phyloP scores from a whole-genome alignment of 257 asterid genomes.

The Solanum arcanum region DNA sequence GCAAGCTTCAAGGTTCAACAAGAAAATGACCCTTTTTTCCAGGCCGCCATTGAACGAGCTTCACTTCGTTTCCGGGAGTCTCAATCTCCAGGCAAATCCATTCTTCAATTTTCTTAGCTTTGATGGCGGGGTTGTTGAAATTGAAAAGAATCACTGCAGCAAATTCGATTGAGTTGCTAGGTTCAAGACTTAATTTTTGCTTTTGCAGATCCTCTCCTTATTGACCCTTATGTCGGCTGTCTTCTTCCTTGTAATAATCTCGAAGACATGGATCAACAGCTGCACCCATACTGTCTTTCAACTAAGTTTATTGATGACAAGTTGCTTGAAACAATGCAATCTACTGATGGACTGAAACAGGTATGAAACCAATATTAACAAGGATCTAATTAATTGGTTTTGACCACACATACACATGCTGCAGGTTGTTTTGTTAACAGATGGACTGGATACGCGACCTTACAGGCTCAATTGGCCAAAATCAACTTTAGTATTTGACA shows the following conservation, averaged over 20 bases:
- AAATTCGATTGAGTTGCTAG: neutral
- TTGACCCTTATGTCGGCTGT: slow-evolving; percentile 71
- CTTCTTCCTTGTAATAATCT: slow-evolving; percentile 29
- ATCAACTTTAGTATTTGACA: slow-evolving; percentile 47
- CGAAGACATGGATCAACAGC: slow-evolving; percentile 16
- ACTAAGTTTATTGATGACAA: slow-evolving; percentile 71
- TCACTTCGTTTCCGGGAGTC: slow-evolving; percentile 61
- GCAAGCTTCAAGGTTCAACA: neutral
- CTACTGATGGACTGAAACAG: slow-evolving; percentile 58
- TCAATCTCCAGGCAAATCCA: slow-evolving; percentile 45
- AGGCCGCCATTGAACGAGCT: slow-evolving; percentile 40
- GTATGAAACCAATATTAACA: slow-evolving; percentile 13
- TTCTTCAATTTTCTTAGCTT: neutral
- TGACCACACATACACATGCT: slow-evolving; percentile 16
- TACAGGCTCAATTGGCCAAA: slow-evolving; percentile 73
- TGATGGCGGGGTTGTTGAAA: neutral
- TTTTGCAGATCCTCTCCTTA: slow-evolving; percentile 56
- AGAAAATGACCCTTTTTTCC: slow-evolving; percentile 9
- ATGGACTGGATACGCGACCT: slow-evolving; percentile 89
- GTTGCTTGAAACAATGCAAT: slow-evolving; percentile 27
- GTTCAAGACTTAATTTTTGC: neutral
- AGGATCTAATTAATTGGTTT: neutral
- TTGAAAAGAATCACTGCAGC: neutral
- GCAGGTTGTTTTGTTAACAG: slow-evolving; percentile 75
- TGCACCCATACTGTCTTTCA: slow-evolving; percentile 57